Evolutionary conservation across 371 early-diverging fungal genomes (phyloP).

Genomic region (Apophysomyces elegans): DNA sequence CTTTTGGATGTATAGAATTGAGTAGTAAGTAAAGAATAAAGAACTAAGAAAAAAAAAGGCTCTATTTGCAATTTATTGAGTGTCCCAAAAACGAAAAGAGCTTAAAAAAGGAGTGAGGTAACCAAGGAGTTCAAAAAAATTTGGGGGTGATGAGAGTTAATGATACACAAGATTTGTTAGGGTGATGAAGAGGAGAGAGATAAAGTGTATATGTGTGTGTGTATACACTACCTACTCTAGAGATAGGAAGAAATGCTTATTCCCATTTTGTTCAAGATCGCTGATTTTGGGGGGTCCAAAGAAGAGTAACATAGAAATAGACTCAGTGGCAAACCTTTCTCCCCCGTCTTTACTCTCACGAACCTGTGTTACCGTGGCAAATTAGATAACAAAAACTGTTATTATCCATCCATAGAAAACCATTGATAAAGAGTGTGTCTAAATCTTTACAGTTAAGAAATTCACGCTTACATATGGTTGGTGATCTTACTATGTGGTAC

Average conservation of each 20-base stretch:
- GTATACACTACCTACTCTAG: background rate
- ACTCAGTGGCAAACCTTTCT: background rate
- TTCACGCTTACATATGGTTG: too few relatives aligned
- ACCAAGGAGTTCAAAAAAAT: constrained; percentile 12
- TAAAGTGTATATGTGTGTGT: background rate
- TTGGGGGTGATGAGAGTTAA: constrained; percentile 11
- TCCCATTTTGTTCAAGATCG: background rate
- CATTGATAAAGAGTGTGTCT: too few relatives aligned
- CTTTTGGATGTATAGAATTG: background rate
- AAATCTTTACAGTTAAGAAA: too few relatives aligned
- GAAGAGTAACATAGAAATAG: background rate
- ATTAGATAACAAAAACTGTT: background rate
- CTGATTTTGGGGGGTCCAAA: background rate
- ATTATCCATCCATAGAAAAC: background rate
- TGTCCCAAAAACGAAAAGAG: background rate
- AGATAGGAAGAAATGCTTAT: background rate
- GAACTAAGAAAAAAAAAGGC: background rate
- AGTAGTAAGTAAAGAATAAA: too few relatives aligned
- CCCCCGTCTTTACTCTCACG: background rate
- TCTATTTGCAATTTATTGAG: constrained; percentile 3
- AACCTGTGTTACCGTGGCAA: constrained; percentile 4
- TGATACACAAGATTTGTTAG: constrained; percentile 4
- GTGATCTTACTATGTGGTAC: too few relatives aligned
- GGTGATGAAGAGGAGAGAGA: constrained; percentile 14
- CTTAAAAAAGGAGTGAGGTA: constrained; percentile 9